phyloP scores from a whole-genome alignment of 371 early-diverging fungal genomes.

The Mortierella sp. region DNA sequence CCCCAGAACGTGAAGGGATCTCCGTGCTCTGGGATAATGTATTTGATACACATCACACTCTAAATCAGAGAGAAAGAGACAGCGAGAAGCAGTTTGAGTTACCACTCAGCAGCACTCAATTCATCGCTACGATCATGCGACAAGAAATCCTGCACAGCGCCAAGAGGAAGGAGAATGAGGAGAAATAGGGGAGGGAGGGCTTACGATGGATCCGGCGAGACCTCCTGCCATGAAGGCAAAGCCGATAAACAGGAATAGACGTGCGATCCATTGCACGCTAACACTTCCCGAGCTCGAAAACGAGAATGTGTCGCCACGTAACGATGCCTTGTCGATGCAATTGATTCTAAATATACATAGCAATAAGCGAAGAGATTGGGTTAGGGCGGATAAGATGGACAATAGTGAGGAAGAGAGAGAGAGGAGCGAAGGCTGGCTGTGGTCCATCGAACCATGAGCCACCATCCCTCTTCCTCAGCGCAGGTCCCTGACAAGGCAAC shows the following conservation, averaged over 20 bases:
- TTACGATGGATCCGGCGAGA: conserved; percentile 79
- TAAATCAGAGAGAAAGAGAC: conserved; percentile 27
- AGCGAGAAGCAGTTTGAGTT: background rate
- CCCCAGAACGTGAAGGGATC: conserved; percentile 74
- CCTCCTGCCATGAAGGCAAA: conserved; percentile 82
- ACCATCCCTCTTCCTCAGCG: too few species aligned
- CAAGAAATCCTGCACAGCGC: background rate
- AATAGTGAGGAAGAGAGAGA: background rate
- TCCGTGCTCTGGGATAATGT: conserved; percentile 67
- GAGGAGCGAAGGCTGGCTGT: too few species aligned
- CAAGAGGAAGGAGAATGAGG: background rate
- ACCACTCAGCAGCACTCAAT: too few species aligned
- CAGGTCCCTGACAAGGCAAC: too few species aligned
- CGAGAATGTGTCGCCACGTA: conserved; percentile 42
- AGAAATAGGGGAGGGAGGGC: conserved; percentile 24
- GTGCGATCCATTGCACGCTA: conserved; percentile 70
- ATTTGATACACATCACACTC: conserved; percentile 79
- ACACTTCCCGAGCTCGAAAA: conserved; percentile 31
- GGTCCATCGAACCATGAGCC: too few species aligned
- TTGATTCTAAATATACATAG: conserved; percentile 57
- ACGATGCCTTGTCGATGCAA: conserved; percentile 61
- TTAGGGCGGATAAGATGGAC: background rate
- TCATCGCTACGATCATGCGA: too few species aligned
- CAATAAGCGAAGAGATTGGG: background rate
- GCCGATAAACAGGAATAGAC: conserved; percentile 79